A percentile compares a stretch with the other conserved stretches of the same genome.
Evolutionary conservation across 768 basidiomycete species (phyloP).

Genomic region (Suillus brevipes): DNA sequence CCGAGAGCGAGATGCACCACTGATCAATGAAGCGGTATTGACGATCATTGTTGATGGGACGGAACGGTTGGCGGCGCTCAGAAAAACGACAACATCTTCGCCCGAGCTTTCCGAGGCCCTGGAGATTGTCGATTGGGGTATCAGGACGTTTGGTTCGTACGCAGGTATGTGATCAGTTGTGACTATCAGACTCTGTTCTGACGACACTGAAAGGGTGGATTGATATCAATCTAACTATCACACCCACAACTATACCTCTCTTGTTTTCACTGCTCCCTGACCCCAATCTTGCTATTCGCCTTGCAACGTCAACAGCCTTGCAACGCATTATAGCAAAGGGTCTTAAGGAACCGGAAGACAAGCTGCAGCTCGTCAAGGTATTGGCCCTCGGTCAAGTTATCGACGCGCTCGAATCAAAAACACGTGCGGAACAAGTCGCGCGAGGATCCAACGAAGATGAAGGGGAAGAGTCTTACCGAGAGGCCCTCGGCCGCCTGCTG

Average conservation of each 20-base stretch:
- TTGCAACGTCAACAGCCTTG: constrained; percentile 80
- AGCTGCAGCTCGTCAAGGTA: constrained; percentile 86
- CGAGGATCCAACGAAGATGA: constrained; percentile 77
- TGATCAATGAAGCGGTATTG: constrained; percentile 85
- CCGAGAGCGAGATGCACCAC: constrained; percentile 82
- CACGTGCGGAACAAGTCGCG: constrained; percentile 62
- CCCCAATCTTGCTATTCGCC: constrained; percentile 72
- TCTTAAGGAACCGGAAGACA: constrained; percentile 86
- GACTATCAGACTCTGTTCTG: background rate
- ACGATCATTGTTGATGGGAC: constrained; percentile 75
- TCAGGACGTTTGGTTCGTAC: constrained; percentile 89
- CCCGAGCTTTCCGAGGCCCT: constrained; percentile 57
- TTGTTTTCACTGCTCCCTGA: constrained; percentile 84
- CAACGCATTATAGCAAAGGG: constrained; percentile 89
- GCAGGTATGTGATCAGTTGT: constrained; percentile 65
- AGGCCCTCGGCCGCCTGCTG: constrained; percentile 81
- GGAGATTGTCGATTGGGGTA: constrained; percentile 90
- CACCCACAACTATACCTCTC: constrained; percentile 81
- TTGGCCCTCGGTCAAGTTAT: constrained; percentile 83
- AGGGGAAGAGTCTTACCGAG: constrained; percentile 86
- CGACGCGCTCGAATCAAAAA: constrained; percentile 76
- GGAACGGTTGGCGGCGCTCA: constrained; percentile 53
- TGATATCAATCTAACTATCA: constrained; percentile 95
- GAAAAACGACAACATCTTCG: constrained; percentile 48
- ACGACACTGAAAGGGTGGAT: constrained; percentile 78